A percentile compares a stretch with the other conserved stretches of the same genome.
phyloP scores from a whole-genome alignment of 1,139 yeast species.

The Suhomyces kunorum region DNA sequence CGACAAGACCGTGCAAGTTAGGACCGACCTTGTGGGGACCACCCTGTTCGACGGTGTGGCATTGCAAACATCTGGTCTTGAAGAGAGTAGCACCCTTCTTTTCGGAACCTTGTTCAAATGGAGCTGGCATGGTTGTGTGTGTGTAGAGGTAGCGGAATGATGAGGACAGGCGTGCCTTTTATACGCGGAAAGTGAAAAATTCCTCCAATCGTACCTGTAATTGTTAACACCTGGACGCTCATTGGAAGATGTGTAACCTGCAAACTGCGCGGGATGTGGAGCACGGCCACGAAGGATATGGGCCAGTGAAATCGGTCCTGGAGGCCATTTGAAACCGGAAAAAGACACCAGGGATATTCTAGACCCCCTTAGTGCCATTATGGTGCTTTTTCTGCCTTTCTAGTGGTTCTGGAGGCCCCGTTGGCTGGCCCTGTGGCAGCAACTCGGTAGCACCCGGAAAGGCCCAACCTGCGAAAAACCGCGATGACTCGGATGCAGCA shows the following conservation, averaged over 20 bases:
- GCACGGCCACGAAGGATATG: neutral
- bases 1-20: slow-evolving; percentile 91
- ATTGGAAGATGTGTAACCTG: slow-evolving; percentile 15
- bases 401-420: neutral
- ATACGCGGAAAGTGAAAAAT: slow-evolving; percentile 12
- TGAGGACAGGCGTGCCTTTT: slow-evolving; percentile 10
- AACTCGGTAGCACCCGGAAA: slow-evolving; percentile 1
- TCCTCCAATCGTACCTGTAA: slow-evolving; percentile 14
- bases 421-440: no score
- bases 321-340: neutral
- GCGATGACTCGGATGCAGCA: slow-evolving; percentile 2
- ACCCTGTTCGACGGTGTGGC: slow-evolving; percentile 95
- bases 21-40: slow-evolving; percentile 99
- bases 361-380: no score
- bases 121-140: slow-evolving; percentile 53
- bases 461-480: slow-evolving; percentile 5
- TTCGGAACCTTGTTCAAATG: slow-evolving; percentile 74
- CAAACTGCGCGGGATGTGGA: slow-evolving; percentile 3
- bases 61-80: slow-evolving; percentile 98
- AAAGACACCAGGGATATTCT: neutral
- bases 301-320: neutral
- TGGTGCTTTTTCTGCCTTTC: no score
- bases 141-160: neutral
- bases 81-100: slow-evolving; percentile 98
- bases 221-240: slow-evolving; percentile 14